These are phyloP conservation scores for Micractinium sp. DNA, from an alignment of 139 green algal species.

Conservation along the genomic window DNA sequence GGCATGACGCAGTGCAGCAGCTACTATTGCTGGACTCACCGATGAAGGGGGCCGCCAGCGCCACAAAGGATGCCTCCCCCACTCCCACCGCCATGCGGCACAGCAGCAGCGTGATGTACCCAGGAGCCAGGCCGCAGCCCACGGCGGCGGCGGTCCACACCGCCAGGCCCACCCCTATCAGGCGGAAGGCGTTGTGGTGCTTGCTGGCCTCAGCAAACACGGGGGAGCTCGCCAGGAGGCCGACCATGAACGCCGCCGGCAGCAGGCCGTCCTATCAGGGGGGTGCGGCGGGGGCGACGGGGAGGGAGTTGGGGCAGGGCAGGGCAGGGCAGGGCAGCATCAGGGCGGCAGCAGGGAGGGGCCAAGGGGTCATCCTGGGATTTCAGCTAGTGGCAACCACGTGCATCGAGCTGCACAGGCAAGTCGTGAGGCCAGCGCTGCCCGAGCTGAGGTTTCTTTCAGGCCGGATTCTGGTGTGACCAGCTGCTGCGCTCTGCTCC, in stretches of 20 bases:
- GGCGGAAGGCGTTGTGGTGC: constrained; percentile 62
- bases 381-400: no score
- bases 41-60: constrained; percentile 95
- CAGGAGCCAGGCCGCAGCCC: constrained; percentile 69
- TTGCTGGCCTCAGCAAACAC: constrained; percentile 73
- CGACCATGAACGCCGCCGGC: constrained; percentile 92
- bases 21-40: constrained; percentile 47
- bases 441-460: no score
- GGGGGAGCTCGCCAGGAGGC: constrained; percentile 68
- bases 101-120: constrained; percentile 70
- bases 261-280: constrained; percentile 82
- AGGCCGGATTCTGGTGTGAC: no score
- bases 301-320: background rate
- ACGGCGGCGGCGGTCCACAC: constrained; percentile 82
- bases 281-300: no score
- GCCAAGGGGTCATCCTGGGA: background rate
- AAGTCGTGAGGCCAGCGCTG: no score
- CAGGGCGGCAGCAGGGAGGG: background rate
- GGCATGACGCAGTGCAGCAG: background rate
- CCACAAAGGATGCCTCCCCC: constrained; percentile 94
- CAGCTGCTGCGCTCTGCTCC: no score
- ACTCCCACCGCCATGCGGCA: constrained; percentile 86
- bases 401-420: no score
- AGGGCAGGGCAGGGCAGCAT: background rate
- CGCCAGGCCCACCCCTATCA: constrained; percentile 88